Percentiles rank a stretch among this genome's conserved stretches.
These are phyloP conservation scores for Verticillium albo-atrum DNA, from an alignment of 2,329 filamentous ascomycete genomes.

Conservation along the genomic window DNA sequence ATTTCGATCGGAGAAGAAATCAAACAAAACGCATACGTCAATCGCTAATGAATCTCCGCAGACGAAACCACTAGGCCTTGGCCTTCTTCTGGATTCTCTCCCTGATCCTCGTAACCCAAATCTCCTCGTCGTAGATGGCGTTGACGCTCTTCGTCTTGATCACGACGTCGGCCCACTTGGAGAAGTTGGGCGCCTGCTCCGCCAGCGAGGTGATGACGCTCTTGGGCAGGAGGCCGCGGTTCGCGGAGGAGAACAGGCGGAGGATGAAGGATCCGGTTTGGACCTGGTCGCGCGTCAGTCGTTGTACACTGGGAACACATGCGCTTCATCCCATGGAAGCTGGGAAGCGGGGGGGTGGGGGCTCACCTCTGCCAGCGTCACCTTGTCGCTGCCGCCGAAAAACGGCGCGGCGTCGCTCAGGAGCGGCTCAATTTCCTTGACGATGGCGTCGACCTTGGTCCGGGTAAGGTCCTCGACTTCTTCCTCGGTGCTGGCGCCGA, in stretches of 20 bases:
- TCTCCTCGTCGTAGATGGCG: constrained; percentile 54
- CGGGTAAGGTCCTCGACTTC: constrained; percentile 41
- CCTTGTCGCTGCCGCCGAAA: constrained; percentile 57
- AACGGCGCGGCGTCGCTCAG: constrained; percentile 53
- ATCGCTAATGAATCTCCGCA: neutral
- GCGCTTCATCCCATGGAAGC: neutral
- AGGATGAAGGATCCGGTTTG: constrained; percentile 64
- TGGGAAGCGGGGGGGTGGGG: neutral
- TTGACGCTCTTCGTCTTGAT: constrained; percentile 61
- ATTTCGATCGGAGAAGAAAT: neutral
- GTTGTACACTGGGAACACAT: too few species aligned
- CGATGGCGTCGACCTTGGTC: constrained; percentile 41
- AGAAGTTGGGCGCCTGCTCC: constrained; percentile 59
- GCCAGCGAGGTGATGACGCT: constrained; percentile 41
- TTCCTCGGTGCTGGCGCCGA: constrained; percentile 42
- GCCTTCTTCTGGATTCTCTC: constrained; percentile 25
- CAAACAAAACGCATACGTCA: neutral
- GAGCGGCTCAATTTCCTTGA: constrained; percentile 71
- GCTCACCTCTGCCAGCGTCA: constrained; percentile 71
- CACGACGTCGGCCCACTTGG: constrained; percentile 61
- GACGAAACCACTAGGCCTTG: neutral
- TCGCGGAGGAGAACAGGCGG: constrained; percentile 49
- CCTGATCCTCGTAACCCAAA: constrained; percentile 34
- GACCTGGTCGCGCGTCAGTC: constrained; percentile 35
- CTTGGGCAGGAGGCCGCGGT: constrained; percentile 48